Percentiles rank a stretch among this genome's conserved stretches.
These are phyloP conservation scores for Ceratocystis variospora DNA, from an alignment of 2,329 filamentous ascomycete genomes.

Conservation along the genomic window DNA sequence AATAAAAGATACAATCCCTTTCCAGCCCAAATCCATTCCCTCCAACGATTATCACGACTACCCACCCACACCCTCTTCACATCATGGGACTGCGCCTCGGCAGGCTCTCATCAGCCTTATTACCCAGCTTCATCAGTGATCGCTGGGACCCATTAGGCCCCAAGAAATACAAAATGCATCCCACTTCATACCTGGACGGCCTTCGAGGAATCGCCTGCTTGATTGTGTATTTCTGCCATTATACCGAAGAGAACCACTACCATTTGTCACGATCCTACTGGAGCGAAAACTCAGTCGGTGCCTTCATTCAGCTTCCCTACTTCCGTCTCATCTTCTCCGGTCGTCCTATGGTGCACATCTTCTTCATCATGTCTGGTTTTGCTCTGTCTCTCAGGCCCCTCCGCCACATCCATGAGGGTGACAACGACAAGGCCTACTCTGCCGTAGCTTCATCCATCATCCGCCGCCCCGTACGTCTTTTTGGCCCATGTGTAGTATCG, in stretches of 20 bases:
- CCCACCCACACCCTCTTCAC: background rate
- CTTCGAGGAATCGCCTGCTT: conserved; percentile 43
- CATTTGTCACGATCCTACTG: conserved; percentile 29
- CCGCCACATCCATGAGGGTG: conserved; percentile 26
- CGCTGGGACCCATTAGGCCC: conserved; percentile 15
- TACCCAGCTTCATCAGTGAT: conserved; percentile 20
- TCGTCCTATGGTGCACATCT: conserved; percentile 44
- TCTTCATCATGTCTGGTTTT: conserved; percentile 50
- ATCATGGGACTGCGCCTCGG: conserved; percentile 13
- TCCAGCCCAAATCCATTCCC: background rate
- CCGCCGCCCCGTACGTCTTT: conserved; percentile 39
- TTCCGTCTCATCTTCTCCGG: conserved; percentile 41
- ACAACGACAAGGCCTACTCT: conserved; percentile 13
- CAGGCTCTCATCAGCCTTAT: conserved; percentile 14
- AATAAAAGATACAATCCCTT: background rate
- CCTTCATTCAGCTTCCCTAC: conserved; percentile 37
- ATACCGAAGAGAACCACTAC: conserved; percentile 23
- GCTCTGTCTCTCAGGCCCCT: conserved; percentile 42
- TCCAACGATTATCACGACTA: background rate
- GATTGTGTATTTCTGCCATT: conserved; percentile 44
- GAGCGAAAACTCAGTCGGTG: conserved; percentile 28
- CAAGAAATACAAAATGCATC: conserved; percentile 26
- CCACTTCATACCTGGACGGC: conserved; percentile 45
- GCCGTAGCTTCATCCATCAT: conserved; percentile 37
- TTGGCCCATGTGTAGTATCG: conserved; percentile 37